Conservation (phyloP, 306 rosid genomes). For the Prunus armeniaca region DNA sequence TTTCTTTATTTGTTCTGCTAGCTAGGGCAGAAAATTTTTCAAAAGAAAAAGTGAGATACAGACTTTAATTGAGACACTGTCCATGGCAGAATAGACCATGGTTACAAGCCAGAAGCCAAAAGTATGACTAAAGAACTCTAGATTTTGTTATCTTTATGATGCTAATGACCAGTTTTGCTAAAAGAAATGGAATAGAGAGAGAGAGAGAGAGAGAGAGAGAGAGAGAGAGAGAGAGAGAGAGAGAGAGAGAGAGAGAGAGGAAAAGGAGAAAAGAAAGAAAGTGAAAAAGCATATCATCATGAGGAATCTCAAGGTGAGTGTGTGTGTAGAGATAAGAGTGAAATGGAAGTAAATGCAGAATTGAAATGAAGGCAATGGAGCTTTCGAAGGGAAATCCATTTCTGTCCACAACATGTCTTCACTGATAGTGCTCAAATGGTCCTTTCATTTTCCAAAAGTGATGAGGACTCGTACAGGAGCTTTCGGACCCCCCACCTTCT, state of each 20-base stretch:
- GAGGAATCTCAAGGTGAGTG: conserved; percentile 38
- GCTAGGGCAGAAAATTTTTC: conserved; percentile 7
- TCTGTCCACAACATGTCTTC: conserved; percentile 49
- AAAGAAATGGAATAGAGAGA: conserved; percentile 20
- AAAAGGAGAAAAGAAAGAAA: conserved; percentile 18
- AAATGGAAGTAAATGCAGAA: conserved; percentile 8
- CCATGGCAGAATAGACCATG: neutral
- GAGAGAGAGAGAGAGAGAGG: neutral
- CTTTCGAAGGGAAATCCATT: conserved; percentile 24
- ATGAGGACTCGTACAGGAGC: too few species aligned
- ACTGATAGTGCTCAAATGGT: conserved; percentile 39
- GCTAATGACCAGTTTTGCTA: conserved; percentile 8
- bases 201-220: neutral
- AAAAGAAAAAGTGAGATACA: neutral
- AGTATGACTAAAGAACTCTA: conserved; percentile 14
- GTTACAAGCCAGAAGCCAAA: conserved; percentile 20
- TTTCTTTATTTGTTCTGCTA: neutral
- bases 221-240: neutral
- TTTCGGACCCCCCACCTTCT: neutral
- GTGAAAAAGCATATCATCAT: conserved; percentile 17
- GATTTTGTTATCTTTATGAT: conserved; percentile 16
- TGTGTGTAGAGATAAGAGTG: too few species aligned
- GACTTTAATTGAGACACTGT: neutral
- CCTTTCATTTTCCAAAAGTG: conserved; percentile 39
- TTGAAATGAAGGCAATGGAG: neutral